phyloP scores from a whole-genome alignment of 1,284 basidiomycete genomes.

The Rhodotorula sp. region DNA sequence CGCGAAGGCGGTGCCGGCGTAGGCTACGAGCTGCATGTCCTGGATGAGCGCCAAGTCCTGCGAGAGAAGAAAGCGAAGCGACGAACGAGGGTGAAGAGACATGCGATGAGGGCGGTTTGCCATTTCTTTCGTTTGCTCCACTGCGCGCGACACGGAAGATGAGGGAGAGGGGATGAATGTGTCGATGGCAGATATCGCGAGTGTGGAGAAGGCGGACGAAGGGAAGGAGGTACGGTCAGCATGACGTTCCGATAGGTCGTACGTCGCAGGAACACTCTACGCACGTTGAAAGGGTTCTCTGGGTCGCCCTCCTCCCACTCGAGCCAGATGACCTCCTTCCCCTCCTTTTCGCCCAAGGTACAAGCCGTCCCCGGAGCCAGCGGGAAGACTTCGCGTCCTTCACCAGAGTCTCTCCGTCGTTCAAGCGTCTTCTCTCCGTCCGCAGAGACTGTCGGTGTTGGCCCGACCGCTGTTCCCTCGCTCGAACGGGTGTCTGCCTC shows the following conservation, averaged over 20 bases:
- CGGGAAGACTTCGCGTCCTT: background rate
- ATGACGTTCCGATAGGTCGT: rapidly evolving
- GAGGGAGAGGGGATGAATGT: background rate
- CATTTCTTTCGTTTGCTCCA: conserved; percentile 35
- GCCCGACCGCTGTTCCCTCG: background rate
- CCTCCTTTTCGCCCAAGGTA: background rate
- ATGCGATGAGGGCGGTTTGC: conserved; percentile 26
- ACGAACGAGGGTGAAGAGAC: conserved; percentile 26
- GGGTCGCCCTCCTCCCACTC: conserved; percentile 30
- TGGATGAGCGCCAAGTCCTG: no score
- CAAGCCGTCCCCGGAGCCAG: background rate
- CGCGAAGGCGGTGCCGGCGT: conserved; percentile 26
- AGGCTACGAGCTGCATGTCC: conserved; percentile 8
- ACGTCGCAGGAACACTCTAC: background rate
- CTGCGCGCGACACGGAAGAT: background rate
- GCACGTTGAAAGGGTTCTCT: conserved; percentile 38
- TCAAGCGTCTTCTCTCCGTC: background rate
- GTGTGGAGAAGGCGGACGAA: background rate
- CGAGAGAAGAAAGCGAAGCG: background rate
- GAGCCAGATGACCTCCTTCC: conserved; percentile 27
- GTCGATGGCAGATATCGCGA: no score
- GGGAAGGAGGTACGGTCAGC: background rate
- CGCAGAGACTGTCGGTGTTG: background rate
- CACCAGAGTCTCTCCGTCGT: background rate
- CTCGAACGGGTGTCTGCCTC: background rate